Conservation (phyloP, 2,329 filamentous ascomycete species). For the Trichoderma lentiforme region DNA sequence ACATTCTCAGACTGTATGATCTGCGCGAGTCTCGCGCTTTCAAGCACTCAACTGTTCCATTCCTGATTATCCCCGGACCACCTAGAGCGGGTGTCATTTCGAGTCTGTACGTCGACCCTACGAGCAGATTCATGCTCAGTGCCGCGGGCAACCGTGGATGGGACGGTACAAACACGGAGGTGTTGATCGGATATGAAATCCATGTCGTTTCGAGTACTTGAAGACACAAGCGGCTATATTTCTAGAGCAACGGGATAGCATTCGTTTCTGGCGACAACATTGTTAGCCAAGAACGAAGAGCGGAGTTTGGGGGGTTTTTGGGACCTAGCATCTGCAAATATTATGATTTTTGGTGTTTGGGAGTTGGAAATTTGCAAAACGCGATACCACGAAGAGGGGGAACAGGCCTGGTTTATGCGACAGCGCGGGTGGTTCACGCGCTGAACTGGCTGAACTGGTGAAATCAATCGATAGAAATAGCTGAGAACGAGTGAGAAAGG, state of each 20-base stretch:
- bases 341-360: background rate
- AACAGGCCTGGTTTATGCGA: background rate
- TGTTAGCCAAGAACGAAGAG: background rate
- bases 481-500: background rate
- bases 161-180: conserved; percentile 89
- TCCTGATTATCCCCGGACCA: conserved; percentile 91
- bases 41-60: conserved; percentile 80
- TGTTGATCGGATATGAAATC: conserved; percentile 93
- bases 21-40: conserved; percentile 62
- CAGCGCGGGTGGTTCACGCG: background rate
- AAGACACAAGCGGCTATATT: background rate
- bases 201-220: conserved; percentile 25
- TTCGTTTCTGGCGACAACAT: background rate
- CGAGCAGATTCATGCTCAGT: conserved; percentile 86
- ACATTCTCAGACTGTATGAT: conserved; percentile 92
- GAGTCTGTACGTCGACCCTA: conserved; percentile 80
- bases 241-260: background rate
- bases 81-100: conserved; percentile 81
- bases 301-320: background rate
- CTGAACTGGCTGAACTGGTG: background rate
- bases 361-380: background rate
- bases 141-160: conserved; percentile 90
- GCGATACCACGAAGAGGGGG: background rate
- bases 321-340: background rate
- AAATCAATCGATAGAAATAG: background rate